These are phyloP conservation scores for Rhodotorula toruloides DNA, from an alignment of 768 basidiomycete genomes.

Conservation along the genomic window DNA sequence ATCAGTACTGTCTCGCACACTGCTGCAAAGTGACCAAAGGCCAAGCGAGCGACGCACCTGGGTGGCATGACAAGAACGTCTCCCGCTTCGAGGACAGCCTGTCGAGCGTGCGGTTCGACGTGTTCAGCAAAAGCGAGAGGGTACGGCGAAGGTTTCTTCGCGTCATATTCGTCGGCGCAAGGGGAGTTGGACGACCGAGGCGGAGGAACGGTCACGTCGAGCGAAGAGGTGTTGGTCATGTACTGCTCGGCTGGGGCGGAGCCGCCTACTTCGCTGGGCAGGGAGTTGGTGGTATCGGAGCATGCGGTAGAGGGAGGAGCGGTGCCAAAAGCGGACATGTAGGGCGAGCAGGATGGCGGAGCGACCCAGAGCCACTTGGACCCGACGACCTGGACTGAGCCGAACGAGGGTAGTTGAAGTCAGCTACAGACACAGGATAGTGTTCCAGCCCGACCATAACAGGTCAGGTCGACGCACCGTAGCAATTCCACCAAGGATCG, in stretches of 20 bases:
- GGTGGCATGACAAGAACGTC: constrained; percentile 85
- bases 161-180: not conserved
- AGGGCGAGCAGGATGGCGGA: constrained; percentile 53
- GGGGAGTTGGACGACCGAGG: constrained; percentile 20
- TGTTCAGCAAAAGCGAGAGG: constrained; percentile 53
- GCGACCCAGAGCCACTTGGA: constrained; percentile 88
- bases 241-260: constrained; percentile 42
- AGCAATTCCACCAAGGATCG: constrained; percentile 89
- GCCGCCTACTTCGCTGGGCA: not conserved
- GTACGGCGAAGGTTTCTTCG: not conserved
- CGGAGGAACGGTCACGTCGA: constrained; percentile 65
- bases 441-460: too few relatives aligned
- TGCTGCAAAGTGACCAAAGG: not conserved
- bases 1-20: not conserved
- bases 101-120: constrained; percentile 60
- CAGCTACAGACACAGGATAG: not conserved
- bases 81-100: constrained; percentile 66
- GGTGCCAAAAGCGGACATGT: constrained; percentile 56
- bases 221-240: constrained; percentile 73
- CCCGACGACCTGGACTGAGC: constrained; percentile 77
- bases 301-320: not conserved
- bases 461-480: constrained; percentile 59
- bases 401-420: not conserved
- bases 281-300: not conserved
- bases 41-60: constrained; percentile 47